Evolutionary conservation across 2,329 filamentous ascomycete genomes (phyloP), one percentile per base, ranked within the genome.

Genomic region (Trichoderma koningiopsis): DNA sequence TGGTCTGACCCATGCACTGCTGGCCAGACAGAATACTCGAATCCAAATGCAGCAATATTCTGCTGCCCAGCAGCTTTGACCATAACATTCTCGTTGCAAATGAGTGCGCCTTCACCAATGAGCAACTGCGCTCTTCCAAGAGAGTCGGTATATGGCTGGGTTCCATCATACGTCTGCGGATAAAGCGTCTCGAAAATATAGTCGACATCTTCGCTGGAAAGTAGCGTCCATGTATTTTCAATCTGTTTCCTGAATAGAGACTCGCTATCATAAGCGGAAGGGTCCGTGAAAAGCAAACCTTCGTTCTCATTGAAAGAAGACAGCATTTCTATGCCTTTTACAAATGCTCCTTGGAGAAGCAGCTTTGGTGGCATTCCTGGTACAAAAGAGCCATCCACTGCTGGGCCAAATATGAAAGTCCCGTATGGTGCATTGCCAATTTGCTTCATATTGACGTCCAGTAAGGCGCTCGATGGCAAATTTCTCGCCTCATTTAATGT

Each of bases 311-410:
- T 68, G 19, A 57, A 59, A 7, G 55, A 57, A 4, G 52, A 40
- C 1, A 70, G 31, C 11, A 70, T 40, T 27, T 52, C 47, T 27
- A 68, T 53, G 5, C 43, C 52, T 33, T 70, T 70, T 1, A 70
- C 37, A 29, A 49, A 72, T 8, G 60, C 22, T 8, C 67, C 68
- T 37, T 71, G 65, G 3, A 68, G 47, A 13, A 72, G 35, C 16
- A 70, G 37, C 33, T 70, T 71, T 10, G 69, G 24, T 19, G 71
- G 67, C 6, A 71, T 40, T 22, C 63, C 70, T 5, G 69, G 70
- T n/a, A 63, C 69, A 27, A 72, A 68, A 8, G 56, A 33, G 7
- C 66, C 66, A 29, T 72, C 70, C 6, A 72, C 67, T 1, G 60
- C 58, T 5, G 70, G 69, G 0, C 69, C 66, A 49, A 55, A 72